phyloP scores from a whole-genome alignment of 1,284 basidiomycete species.

The Wolfiporia cocos region DNA sequence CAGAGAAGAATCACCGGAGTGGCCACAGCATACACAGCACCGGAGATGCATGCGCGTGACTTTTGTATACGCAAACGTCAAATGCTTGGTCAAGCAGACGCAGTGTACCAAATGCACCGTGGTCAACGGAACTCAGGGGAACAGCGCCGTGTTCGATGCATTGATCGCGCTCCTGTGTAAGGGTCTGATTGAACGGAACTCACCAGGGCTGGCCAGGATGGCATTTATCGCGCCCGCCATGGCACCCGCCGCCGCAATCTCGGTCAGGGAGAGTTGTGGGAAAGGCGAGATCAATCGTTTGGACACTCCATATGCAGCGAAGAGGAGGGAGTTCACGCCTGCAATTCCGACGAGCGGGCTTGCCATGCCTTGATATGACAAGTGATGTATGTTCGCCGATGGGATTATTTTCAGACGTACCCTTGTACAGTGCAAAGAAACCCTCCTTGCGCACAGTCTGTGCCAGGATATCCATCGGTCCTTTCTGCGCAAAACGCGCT shows the following conservation, averaged over 20 bases:
- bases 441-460: slow-evolving; percentile 87
- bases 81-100: no score
- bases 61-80: no score
- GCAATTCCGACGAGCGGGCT: slow-evolving; percentile 93
- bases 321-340: slow-evolving; percentile 93
- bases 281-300: slow-evolving; percentile 85
- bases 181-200: no score
- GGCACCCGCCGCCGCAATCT: slow-evolving; percentile 81
- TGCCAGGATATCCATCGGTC: slow-evolving; percentile 82
- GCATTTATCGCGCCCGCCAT: slow-evolving; percentile 92
- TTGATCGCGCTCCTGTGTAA: no score
- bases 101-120: no score
- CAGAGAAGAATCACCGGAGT: no score
- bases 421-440: slow-evolving; percentile 89
- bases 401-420: slow-evolving; percentile 27
- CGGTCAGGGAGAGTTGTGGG: slow-evolving; percentile 70
- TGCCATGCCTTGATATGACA: slow-evolving; percentile 62
- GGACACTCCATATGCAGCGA: slow-evolving; percentile 83
- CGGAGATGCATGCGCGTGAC: no score
- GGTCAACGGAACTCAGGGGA: no score
- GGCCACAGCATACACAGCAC: no score
- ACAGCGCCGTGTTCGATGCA: no score
- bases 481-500: slow-evolving; percentile 51
- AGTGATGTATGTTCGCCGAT: not conserved
- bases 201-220: slow-evolving; percentile 83